Conservation (phyloP, 345 rosid species). For the Orychophragmus violaceus region DNA sequence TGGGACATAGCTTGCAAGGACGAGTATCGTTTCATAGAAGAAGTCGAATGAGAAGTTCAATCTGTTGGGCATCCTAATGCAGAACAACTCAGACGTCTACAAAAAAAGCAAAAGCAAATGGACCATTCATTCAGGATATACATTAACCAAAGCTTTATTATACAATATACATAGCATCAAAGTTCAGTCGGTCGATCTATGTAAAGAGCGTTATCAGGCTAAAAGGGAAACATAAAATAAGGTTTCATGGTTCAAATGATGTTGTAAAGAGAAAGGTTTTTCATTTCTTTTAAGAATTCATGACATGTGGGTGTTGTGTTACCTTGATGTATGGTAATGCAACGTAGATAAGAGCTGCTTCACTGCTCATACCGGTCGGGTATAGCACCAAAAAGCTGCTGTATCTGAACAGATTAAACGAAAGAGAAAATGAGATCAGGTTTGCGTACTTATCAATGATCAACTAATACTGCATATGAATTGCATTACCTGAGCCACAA, state of each 20-base stretch:
- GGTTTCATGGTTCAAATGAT: neutral
- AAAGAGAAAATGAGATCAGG: neutral
- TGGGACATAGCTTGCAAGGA: conserved; percentile 72
- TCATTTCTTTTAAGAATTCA: neutral
- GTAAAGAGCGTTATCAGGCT: neutral
- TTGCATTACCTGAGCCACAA: conserved; percentile 84
- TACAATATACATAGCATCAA: neutral
- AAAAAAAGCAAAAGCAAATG: neutral
- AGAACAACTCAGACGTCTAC: conserved; percentile 71
- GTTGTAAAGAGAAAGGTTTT: neutral
- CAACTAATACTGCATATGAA: neutral
- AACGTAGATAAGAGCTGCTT: conserved; percentile 77
- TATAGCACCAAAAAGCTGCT: conserved; percentile 77
- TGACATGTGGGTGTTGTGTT: conserved; percentile 19
- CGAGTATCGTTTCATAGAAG: conserved; percentile 61
- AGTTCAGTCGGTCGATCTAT: neutral
- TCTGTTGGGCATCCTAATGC: conserved; percentile 81
- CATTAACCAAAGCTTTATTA: neutral
- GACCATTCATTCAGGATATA: neutral
- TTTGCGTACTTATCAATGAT: neutral
- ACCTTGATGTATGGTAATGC: conserved; percentile 84
- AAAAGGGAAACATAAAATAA: neutral
- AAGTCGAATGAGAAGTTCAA: conserved; percentile 60
- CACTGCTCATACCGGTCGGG: conserved; percentile 86
- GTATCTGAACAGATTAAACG: conserved; percentile 45